Evolutionary conservation across 441 rosid species (phyloP), one percentile per base, ranked within the genome.

Genomic region (Dalechampia spathulata): DNA sequence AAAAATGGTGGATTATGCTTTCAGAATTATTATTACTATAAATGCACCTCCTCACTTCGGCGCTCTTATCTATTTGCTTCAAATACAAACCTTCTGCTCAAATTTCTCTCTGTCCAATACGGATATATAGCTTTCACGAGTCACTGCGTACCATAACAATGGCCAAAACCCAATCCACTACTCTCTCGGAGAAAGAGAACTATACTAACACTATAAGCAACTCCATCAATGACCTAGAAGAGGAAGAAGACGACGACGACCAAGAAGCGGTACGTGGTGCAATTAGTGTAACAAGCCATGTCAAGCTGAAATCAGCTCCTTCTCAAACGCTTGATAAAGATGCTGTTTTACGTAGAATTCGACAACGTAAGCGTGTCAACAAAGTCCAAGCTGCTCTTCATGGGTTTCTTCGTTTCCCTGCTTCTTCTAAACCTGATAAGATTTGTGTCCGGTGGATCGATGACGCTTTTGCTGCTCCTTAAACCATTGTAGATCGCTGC

Each of bases 391-490:
- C 68, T 12, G 57, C 61, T 6, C 30, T 79, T 41, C 73, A 49
- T 13, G 46, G 81, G 46, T 30, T 79, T 7, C 6, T 77, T 5
- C 67, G 71, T 27, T 14, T 54, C 13, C 56, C 72, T 0, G 47
- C 4, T 39, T 37, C 59, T 15, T 40, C 66, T 0, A 68, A 55
- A 19, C 10, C 60, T 2, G 51, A 41, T 1, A 53, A 49, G 45
- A 57, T 57, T 63, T 53, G 65, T 20, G 57, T 48, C 49, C 75
- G 64, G 51, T 83, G 90, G 90, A 55, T 74, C 11, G 90, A 80
- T 40, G 84, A 78, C 51, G 78, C 83, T 52, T 83, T 76, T 56
- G 79, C 90, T 32, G 81, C 83, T 0, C 90, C 75, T 43, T 78
- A 47, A 60, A n/a, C n/a, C n/a, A n/a, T n/a, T n/a, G n/a, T n/a